Base-by-base conservation (phyloP, 2,329 filamentous ascomycete genomes). In the Sporothrix luriei region DNA sequence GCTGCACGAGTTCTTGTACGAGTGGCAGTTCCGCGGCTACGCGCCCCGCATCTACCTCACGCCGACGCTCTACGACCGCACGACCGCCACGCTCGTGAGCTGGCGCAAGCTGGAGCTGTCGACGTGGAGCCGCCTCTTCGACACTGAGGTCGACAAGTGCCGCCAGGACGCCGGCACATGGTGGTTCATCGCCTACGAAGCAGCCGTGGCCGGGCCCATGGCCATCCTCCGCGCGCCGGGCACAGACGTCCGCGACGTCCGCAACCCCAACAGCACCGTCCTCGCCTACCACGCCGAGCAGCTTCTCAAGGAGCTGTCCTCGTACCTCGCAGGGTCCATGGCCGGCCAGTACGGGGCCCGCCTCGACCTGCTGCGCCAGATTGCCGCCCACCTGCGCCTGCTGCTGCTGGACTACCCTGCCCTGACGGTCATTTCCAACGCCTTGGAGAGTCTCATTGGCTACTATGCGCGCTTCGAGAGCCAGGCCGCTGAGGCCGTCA, bases 181-280 rank as follows among this genome's bases (percentile, higher is more conserved):
- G 95, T 99, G 94, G 90, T 99, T 97, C 75, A 86, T 98, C 71
- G 93, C 94, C 0, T 99, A 97, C 76, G 93, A 98, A 78, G 92
- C 90, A 4, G 87, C 97, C 54, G 86, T 99, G 74, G 90, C 89
- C 3, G 90, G 89, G 11, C 91, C 94, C 0, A 82, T 75, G 69
- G 92, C 68, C 85, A 87, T 24, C 84, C 38, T 94, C 71, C 82
- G 86, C 0, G 84, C 87, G 69, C 83, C 85, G 29, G 84, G 82
- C 0, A 79, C 85, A 26, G 85, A 89, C 61, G 62, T 52, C 52
- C n/a, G 43, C 33, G 54, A 68, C 61, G 62, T 52, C 52, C n/a
- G 43, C 33, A 49, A 68, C 43, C 49, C 48, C 54, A 43, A 51
- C 24, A 59, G 61, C 64, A 33, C 43, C 6, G n/a, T 54, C 10